Evolutionary conservation across 768 basidiomycete species (phyloP), one percentile per base, ranked within the genome.

Genomic region (Pleurotus pulmonarius): DNA sequence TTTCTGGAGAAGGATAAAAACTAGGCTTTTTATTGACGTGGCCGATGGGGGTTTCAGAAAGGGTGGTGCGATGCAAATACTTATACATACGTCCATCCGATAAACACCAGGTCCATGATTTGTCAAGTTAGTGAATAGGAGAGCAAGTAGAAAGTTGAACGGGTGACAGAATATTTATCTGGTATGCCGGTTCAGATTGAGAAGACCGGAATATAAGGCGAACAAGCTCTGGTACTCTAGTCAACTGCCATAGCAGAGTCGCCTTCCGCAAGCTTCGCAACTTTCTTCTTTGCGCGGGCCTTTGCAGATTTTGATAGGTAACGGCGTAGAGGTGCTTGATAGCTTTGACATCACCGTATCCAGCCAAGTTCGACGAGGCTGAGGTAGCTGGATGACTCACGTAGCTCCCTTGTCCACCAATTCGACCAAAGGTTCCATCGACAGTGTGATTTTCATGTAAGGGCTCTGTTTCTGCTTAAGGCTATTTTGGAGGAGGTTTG

Each of bases 391-490:
- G 22, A 20, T 37, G 20, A 20, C 82, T 60, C 61, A 86, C 86
- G 83, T 86, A 49, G 83, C 81, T 20, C 75, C 75, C 7, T 68
- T 63, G 18, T 69, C 65, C 5, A 65, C 65, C 24, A 78, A 63
- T 15, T 73, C 69, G 5, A 75, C 72, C 0, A 83, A 66, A 54
- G 80, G 73, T 51, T 62, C 61, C 22, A 72, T 70, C 12, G 82
- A 83, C 0, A 92, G 70, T 0, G 86, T 90, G 56, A 92, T 72
- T 58, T 78, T 83, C 84, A 92, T 87, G 56, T 80, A 88, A 0
- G 88, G 83, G 2, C 79, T 82, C 60, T 80, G 80, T 5, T 76
- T 78, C 61, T 76, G 76, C 58, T 80, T 79, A 16, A 79, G 65
- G 61, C 88, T 90, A 11, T 4, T 57, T 37, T 43, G 1, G 46